Percentiles rank a stretch among this genome's conserved stretches.
Conservation (phyloP, 1,284 basidiomycete species). For the Peniophora sp. region DNA sequence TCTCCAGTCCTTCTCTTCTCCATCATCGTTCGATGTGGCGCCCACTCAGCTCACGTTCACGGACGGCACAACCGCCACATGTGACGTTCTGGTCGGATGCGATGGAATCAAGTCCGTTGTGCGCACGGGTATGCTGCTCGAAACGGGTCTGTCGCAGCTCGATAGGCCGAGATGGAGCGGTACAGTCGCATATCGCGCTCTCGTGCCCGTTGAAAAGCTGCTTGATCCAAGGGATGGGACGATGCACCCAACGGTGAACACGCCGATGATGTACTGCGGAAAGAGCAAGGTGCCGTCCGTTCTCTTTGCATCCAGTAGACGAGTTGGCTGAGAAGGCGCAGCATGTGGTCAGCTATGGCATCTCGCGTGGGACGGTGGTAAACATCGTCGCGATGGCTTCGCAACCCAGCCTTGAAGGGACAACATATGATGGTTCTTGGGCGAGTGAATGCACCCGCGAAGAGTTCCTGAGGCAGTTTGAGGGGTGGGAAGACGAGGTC, state of each 20-base stretch:
- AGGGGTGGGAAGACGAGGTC: slow-evolving; percentile 25
- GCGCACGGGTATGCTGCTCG: slow-evolving; percentile 27
- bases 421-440: slow-evolving; percentile 19
- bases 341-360: slow-evolving; percentile 26
- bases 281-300: slow-evolving; percentile 18
- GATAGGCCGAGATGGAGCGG: slow-evolving; percentile 30
- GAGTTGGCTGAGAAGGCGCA: slow-evolving; percentile 8
- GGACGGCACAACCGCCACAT: slow-evolving; percentile 27
- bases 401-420: slow-evolving; percentile 17
- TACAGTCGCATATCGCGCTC: slow-evolving; percentile 24
- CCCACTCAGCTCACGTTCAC: slow-evolving; percentile 19
- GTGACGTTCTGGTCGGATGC: slow-evolving; percentile 39
- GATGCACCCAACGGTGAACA: slow-evolving; percentile 17
- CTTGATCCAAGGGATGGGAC: slow-evolving; percentile 3
- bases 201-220: slow-evolving; percentile 23
- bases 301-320: background rate
- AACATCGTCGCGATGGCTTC: slow-evolving; percentile 23
- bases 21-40: background rate
- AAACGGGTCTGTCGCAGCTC: slow-evolving; percentile 9
- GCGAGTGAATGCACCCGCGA: slow-evolving; percentile 16
- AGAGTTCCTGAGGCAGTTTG: slow-evolving; percentile 19
- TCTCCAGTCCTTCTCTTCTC: slow-evolving; percentile 20
- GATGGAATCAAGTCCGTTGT: slow-evolving; percentile 46
- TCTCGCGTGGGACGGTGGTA: slow-evolving; percentile 21
- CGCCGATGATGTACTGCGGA: slow-evolving; percentile 26